Percentiles rank a stretch among this genome's conserved stretches.
Conservation (phyloP, 31 red algal genomes). For the Endocladia muricata region DNA sequence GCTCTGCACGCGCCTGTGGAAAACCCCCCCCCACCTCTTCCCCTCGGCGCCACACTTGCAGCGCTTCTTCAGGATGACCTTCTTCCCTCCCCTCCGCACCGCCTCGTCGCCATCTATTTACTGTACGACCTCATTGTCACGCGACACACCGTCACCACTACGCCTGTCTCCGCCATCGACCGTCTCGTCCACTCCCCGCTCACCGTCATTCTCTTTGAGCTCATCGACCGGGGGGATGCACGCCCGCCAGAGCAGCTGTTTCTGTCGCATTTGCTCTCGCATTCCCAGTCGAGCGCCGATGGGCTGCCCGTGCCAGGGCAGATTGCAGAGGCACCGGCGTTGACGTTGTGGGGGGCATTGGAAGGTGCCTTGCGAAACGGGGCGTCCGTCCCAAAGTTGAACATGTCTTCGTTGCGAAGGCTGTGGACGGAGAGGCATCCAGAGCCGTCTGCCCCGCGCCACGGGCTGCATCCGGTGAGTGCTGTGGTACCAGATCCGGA, state of each 20-base stretch:
- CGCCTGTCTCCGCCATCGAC: conserved; percentile 23
- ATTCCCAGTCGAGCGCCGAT: conserved; percentile 23
- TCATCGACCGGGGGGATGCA: conserved; percentile 22
- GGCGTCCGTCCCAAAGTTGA: conserved; percentile 36
- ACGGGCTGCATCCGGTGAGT: conserved; percentile 29
- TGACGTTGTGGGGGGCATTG: conserved; percentile 28
- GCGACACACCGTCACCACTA: background rate
- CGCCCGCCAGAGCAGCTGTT: conserved; percentile 33
- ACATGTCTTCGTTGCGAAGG: conserved; percentile 38
- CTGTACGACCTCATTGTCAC: conserved; percentile 64
- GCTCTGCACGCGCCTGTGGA: conserved; percentile 43
- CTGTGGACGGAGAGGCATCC: conserved; percentile 34
- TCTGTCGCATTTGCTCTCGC: conserved; percentile 35
- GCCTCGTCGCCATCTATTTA: conserved; percentile 65
- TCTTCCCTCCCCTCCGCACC: conserved; percentile 40
- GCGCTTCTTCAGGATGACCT: conserved; percentile 72
- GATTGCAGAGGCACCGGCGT: conserved; percentile 25
- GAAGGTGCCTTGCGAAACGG: conserved; percentile 37
- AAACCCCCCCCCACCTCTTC: conserved; percentile 10
- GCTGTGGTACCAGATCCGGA: conserved; percentile 51
- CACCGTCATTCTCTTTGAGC: conserved; percentile 40
- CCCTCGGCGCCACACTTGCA: conserved; percentile 43
- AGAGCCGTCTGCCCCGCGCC: background rate
- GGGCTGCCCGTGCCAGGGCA: conserved; percentile 26
- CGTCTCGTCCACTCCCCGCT: conserved; percentile 34